Evolutionary conservation across 2,329 filamentous ascomycete genomes (phyloP), one percentile per base, ranked within the genome.

Genomic region (Lasiodiplodia sp.): DNA sequence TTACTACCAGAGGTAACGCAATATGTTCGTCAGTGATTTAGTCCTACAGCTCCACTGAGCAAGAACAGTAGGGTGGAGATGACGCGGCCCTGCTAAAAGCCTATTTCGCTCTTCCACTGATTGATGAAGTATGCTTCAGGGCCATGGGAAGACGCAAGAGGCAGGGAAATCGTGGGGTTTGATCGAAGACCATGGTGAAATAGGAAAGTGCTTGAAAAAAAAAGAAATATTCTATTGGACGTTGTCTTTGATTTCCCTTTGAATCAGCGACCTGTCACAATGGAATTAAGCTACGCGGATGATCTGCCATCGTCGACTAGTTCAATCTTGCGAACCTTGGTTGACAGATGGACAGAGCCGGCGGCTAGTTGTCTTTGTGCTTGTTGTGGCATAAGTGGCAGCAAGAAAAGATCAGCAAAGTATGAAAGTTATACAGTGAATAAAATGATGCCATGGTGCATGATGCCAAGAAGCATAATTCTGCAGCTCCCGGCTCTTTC

Each of bases 51-150:
- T 78, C 75, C 78, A 78, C 73, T 16, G 70, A 69, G 71, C 69
- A 72, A 75, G 75, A 78, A 77, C 77, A 76, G 79, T 80, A 83
- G 82, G 82, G 83, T 85, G 82, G 82, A 84, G 81, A 79, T 81
- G 82, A 84, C 83, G 82, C 79, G 82, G 82, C 79, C 78, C 82
- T 85, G 82, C 82, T 84, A 82, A 82, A 82, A 82, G 80, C 82
- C 79, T 77, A 74, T 78, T 78, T 83, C 78, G 73, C 77, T 85
- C 82, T 85, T 76, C 83, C 83, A 84, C 83, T 80, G 78, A 80
- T 81, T 77, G 80, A 79, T 78, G 78, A 82, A 82, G 81, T 83
- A 83, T 80, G 81, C 82, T 81, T 78, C 79, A 75, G 78, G 80
- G 81, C 79, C 81, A 84, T 81, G 73, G 37, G 75, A 74, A 75